Base-by-base conservation (phyloP, 2,329 filamentous ascomycete genomes). In the Colletotrichum sp. region DNA sequence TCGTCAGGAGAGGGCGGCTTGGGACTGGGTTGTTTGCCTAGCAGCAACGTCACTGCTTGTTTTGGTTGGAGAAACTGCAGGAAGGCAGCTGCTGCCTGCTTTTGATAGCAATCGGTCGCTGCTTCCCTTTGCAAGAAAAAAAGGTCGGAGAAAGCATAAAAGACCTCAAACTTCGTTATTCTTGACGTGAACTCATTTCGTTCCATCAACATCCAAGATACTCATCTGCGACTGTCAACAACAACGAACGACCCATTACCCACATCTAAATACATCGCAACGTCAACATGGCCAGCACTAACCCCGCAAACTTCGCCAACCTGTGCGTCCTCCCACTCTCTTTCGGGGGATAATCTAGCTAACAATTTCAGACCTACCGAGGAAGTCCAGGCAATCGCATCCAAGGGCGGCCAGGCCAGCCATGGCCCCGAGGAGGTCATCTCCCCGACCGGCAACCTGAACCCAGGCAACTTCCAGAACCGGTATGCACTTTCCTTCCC, bases 381-480 rank as follows among this genome's bases (percentile, higher is more conserved):
- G 55, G 26, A 30, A 21, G 28, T 32, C 16, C 49, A 69, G 39
- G 24, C 6, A 18, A 59, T 34, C 30, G 12, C 52, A 59, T 21
- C 52, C 18, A 59, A 76, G 15, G 55, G 55, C 13, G 55, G 55
- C 24, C 55, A 59, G 5, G 55, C 55, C 5, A 59, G 55, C 15
- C 55, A 59, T 7, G 55, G 55, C 4, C 55, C 55, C 4, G 55
- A 59, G 55, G 55, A 59, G 26, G 55, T 59, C 55, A 59, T 59
- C 55, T 24, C 21, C 55, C 21, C 21, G 4, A 59, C 39, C 39
- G 76, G 76, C 63, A 78, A 78, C 26, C 63, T 44, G 5, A 79
- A 79, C 69, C 78, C 78, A 62, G 78, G 78, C 36, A 79, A 79
- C 69, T 79, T 78, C 55, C 77, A 77, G 63, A 79, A 79, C 73